These are phyloP conservation scores for Yamadazyma triangularis DNA, from an alignment of 1,139 yeast species.

Conservation along the genomic window DNA sequence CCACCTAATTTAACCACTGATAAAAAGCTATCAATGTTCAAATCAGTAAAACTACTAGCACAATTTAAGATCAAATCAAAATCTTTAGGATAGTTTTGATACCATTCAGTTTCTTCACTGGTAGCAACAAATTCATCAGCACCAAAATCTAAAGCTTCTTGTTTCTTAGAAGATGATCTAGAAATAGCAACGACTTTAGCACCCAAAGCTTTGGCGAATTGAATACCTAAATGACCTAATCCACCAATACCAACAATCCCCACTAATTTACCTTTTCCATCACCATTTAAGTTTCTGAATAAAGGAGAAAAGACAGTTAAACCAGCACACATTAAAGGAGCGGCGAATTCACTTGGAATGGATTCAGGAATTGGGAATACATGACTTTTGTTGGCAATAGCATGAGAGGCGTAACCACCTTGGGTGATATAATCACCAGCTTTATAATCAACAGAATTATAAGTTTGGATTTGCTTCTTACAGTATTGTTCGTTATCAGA, in stretches of 20 bases:
- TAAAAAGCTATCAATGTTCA: constrained; percentile 26
- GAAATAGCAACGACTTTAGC: constrained; percentile 37
- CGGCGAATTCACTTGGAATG: constrained; percentile 43
- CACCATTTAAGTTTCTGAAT: constrained; percentile 21
- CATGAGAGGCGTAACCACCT: constrained; percentile 59
- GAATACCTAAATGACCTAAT: constrained; percentile 39
- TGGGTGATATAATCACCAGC: constrained; percentile 37
- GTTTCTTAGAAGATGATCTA: constrained; percentile 28
- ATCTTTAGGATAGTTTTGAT: constrained; percentile 20
- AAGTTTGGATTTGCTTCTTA: constrained; percentile 35
- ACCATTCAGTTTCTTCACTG: constrained; percentile 30
- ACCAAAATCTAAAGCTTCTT: constrained; percentile 30
- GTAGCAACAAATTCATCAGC: constrained; percentile 36
- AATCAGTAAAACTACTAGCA: constrained; percentile 37
- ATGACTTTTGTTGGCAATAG: constrained; percentile 49
- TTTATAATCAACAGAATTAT: constrained; percentile 30
- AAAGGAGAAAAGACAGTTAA: constrained; percentile 57
- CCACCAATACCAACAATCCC: constrained; percentile 46
- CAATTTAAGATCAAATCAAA: constrained; percentile 47
- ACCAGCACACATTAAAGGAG: constrained; percentile 68
- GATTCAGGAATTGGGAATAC: constrained; percentile 53
- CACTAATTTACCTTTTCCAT: constrained; percentile 27
- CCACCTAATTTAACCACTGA: constrained; percentile 36
- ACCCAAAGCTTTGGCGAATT: constrained; percentile 36
- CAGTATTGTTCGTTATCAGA: constrained; percentile 49